Evolutionary conservation across 2,329 filamentous ascomycete species (phyloP).

Genomic region (Boeremia lycopersici): DNA sequence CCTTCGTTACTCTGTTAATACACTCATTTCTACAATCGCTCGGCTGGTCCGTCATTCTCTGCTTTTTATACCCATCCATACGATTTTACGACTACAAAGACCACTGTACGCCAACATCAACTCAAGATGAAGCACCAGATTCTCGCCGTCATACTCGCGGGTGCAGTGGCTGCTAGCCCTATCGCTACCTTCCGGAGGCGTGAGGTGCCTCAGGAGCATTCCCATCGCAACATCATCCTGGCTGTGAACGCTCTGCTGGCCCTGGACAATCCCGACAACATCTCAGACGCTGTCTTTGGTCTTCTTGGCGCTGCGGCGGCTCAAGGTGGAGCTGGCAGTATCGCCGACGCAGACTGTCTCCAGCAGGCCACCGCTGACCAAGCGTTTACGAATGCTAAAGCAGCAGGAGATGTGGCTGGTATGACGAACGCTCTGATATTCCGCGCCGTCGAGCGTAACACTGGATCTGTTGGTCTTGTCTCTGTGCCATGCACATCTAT

Average conservation of each 20-base stretch:
- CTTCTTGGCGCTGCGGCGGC: conserved; percentile 60
- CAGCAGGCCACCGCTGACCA: conserved; percentile 64
- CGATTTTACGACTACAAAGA: conserved; percentile 4
- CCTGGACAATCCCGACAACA: conserved; percentile 56
- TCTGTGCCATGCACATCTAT: conserved; percentile 63
- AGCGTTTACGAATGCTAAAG: conserved; percentile 66
- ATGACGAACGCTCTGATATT: conserved; percentile 62
- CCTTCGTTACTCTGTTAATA: neutral
- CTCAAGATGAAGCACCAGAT: conserved; percentile 43
- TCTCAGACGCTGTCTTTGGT: conserved; percentile 58
- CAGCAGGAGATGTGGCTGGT: conserved; percentile 57
- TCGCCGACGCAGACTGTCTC: conserved; percentile 62
- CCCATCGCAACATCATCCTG: conserved; percentile 58
- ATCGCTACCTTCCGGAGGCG: conserved; percentile 42
- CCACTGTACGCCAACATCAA: neutral
- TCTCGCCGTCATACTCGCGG: conserved; percentile 37
- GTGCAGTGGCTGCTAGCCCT: conserved; percentile 38
- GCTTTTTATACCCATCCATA: neutral
- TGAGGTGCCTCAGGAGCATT: conserved; percentile 64
- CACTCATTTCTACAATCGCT: conserved; percentile 8
- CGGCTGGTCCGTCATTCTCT: conserved; percentile 11
- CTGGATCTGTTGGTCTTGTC: conserved; percentile 61
- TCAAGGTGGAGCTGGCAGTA: conserved; percentile 54
- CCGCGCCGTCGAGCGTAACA: conserved; percentile 66
- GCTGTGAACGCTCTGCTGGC: conserved; percentile 53